phyloP scores from a whole-genome alignment of 441 rosid genomes.

The Syzygium malaccense region DNA sequence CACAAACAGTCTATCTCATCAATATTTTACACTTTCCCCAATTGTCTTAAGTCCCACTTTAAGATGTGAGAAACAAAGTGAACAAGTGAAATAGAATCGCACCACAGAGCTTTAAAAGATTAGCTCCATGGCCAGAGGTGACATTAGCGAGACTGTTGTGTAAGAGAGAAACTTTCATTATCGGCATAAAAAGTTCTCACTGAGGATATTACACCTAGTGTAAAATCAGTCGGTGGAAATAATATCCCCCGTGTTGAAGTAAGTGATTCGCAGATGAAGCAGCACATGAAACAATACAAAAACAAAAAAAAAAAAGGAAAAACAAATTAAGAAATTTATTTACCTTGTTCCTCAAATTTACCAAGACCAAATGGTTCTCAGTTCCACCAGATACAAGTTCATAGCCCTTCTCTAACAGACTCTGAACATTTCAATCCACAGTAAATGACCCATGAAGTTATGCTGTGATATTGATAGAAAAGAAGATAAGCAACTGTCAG shows the following conservation, averaged over 20 bases:
- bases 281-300: not conserved
- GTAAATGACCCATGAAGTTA: not conserved
- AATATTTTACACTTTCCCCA: not conserved
- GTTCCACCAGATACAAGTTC: conserved; percentile 97
- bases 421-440: conserved; percentile 32
- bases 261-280: not conserved
- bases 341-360: conserved; percentile 87
- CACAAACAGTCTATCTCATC: not conserved
- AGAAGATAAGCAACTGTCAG: not conserved
- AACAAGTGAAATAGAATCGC: not conserved
- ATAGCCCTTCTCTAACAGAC: conserved; percentile 65
- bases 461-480: not conserved
- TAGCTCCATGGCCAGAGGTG: not conserved
- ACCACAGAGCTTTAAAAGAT: not conserved
- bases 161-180: not conserved
- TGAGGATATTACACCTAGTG: not conserved
- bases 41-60: not conserved
- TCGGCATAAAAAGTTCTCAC: not conserved
- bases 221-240: not conserved
- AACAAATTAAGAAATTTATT: not conserved
- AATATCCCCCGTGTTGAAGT: not conserved
- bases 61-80: not conserved
- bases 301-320: not conserved
- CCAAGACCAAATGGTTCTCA: conserved; percentile 89
- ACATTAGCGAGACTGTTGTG: not conserved